These are phyloP conservation scores for Ophiostoma quercus DNA, from an alignment of 2,329 filamentous ascomycete genomes.

Conservation along the genomic window DNA sequence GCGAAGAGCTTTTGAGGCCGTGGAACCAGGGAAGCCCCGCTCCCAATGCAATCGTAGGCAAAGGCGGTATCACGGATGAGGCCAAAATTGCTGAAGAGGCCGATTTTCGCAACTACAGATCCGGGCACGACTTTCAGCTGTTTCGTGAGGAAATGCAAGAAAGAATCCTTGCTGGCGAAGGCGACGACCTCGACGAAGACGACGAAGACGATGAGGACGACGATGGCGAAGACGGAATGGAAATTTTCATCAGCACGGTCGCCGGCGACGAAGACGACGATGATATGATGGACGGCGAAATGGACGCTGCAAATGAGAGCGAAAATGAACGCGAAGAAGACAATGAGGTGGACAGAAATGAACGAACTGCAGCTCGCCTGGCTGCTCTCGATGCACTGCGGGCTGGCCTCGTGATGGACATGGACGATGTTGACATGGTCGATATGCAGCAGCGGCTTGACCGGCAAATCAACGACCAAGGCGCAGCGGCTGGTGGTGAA, in stretches of 20 bases:
- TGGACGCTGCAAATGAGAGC: slow-evolving; percentile 38
- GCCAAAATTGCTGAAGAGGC: slow-evolving; percentile 46
- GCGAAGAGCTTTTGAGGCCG: slow-evolving; percentile 81
- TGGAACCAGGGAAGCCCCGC: slow-evolving; percentile 85
- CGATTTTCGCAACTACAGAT: slow-evolving; percentile 57
- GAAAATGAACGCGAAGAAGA: slow-evolving; percentile 29
- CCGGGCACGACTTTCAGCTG: slow-evolving; percentile 38
- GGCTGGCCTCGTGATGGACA: not conserved
- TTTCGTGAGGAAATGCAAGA: slow-evolving; percentile 8
- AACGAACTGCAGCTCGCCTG: not conserved
- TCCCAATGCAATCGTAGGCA: slow-evolving; percentile 70
- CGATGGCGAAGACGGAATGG: slow-evolving; percentile 26
- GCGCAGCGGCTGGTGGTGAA: not conserved
- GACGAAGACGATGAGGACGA: slow-evolving; percentile 33
- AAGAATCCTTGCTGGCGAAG: slow-evolving; percentile 33
- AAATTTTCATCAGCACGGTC: slow-evolving; percentile 27
- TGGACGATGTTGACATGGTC: slow-evolving; percentile 55
- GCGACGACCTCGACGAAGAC: slow-evolving; percentile 30
- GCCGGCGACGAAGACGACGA: slow-evolving; percentile 13
- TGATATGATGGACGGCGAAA: slow-evolving; percentile 32
- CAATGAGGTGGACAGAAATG: not conserved
- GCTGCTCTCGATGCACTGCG: not conserved
- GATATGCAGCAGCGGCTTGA: slow-evolving; percentile 39
- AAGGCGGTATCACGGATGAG: slow-evolving; percentile 77
- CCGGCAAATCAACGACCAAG: slow-evolving; percentile 40